Percentiles rank a stretch among this genome's conserved stretches.
Evolutionary conservation across 257 asterid genomes (phyloP).

Genomic region (Solanum stenotomum): DNA sequence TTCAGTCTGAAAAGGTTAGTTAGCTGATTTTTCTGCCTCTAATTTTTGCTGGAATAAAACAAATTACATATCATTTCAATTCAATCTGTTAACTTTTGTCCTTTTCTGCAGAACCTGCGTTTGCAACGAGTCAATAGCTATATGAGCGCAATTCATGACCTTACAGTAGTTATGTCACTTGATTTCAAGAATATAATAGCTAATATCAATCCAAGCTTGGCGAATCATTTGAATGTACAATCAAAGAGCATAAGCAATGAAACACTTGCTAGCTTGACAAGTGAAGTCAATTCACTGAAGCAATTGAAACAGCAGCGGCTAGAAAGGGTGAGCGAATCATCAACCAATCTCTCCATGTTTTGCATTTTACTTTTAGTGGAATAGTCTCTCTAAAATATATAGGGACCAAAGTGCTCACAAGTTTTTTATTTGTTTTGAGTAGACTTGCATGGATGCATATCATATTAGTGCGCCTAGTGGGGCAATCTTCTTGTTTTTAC

Average conservation of each 20-base stretch:
- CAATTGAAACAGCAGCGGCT: conserved; percentile 54
- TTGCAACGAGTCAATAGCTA: conserved; percentile 45
- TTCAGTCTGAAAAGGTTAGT: conserved; percentile 60
- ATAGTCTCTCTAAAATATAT: background rate
- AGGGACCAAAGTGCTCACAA: background rate
- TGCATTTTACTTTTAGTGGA: background rate
- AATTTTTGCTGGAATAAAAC: background rate
- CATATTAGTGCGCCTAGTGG: background rate
- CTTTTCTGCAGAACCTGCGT: conserved; percentile 49
- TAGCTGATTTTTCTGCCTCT: background rate
- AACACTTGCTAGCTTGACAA: conserved; percentile 56
- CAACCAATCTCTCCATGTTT: background rate
- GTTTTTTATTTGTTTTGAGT: background rate
- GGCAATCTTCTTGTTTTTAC: background rate
- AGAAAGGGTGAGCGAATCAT: conserved; percentile 44
- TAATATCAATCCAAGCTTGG: conserved; percentile 55
- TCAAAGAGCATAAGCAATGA: conserved; percentile 63
- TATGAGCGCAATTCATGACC: conserved; percentile 39
- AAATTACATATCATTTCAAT: background rate
- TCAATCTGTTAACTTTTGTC: background rate
- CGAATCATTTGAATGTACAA: conserved; percentile 30
- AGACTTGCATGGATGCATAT: background rate
- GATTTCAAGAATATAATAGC: conserved; percentile 51
- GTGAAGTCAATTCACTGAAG: conserved; percentile 44
- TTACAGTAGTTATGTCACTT: conserved; percentile 61